These are phyloP conservation scores for Cardiospermum halicacabum DNA, from an alignment of 345 rosid species.

Conservation along the genomic window DNA sequence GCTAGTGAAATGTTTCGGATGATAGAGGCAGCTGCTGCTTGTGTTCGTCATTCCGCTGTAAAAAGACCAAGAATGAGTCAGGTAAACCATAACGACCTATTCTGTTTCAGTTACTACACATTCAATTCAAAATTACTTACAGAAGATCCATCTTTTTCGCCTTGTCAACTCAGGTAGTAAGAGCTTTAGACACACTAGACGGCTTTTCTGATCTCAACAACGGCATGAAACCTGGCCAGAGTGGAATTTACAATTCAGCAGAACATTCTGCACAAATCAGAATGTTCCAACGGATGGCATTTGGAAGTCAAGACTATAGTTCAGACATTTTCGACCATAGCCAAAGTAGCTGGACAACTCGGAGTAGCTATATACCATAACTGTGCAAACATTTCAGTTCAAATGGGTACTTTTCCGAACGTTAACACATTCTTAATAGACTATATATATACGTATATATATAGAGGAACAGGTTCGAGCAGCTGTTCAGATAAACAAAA, in stretches of 20 bases:
- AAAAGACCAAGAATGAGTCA: slow-evolving; percentile 97
- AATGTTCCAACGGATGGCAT: slow-evolving; percentile 91
- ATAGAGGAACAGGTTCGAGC: neutral
- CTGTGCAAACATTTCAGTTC: slow-evolving; percentile 3
- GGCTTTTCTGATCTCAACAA: slow-evolving; percentile 75
- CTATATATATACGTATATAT: too few relatives aligned
- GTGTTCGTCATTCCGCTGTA: slow-evolving; percentile 83
- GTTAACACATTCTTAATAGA: neutral
- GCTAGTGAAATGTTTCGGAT: slow-evolving; percentile 77
- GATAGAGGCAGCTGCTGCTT: slow-evolving; percentile 98
- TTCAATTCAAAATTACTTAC: neutral
- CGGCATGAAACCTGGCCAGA: slow-evolving; percentile 92
- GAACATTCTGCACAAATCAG: slow-evolving; percentile 93
- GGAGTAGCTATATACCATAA: slow-evolving; percentile 36
- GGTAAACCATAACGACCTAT: slow-evolving; percentile 29
- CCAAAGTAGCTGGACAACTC: slow-evolving; percentile 84
- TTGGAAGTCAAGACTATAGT: slow-evolving; percentile 85
- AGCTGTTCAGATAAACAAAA: neutral
- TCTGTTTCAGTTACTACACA: neutral
- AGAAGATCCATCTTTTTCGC: neutral
- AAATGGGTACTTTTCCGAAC: slow-evolving; percentile 4
- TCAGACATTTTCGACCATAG: slow-evolving; percentile 56
- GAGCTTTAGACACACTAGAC: slow-evolving; percentile 77
- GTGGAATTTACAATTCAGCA: slow-evolving; percentile 65
- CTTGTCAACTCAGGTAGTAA: slow-evolving; percentile 46